Percentiles rank a stretch among this genome's conserved stretches.
These are phyloP conservation scores for Xylariales sp. DNA, from an alignment of 2,329 filamentous ascomycete species.

Conservation along the genomic window DNA sequence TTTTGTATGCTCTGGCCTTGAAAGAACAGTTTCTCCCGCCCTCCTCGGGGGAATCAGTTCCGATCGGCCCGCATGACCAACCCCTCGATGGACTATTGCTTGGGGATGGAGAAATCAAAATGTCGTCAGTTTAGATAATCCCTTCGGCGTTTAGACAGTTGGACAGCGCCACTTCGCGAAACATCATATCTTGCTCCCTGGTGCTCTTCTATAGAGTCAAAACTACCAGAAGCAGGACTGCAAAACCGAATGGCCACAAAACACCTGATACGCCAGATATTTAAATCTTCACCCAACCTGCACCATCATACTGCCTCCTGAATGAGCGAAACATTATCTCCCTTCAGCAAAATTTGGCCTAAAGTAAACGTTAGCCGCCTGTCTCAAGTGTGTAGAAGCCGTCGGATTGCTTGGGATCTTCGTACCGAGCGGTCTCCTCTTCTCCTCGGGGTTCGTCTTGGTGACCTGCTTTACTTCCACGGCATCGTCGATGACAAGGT, in stretches of 20 bases:
- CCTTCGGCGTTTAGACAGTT: constrained; percentile 3
- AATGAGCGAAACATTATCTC: constrained; percentile 63
- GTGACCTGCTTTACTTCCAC: constrained; percentile 84
- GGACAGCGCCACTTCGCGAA: background rate
- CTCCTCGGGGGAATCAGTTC: constrained; percentile 59
- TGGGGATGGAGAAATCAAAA: constrained; percentile 60
- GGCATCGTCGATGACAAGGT: constrained; percentile 92
- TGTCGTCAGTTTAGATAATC: constrained; percentile 22
- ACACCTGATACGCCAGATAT: no score
- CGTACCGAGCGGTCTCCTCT: constrained; percentile 73
- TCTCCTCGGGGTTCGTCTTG: constrained; percentile 73
- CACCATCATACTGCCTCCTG: constrained; percentile 38
- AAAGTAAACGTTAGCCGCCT: constrained; percentile 14
- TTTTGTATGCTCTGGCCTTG: constrained; percentile 74
- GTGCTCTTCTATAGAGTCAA: no score
- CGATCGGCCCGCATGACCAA: constrained; percentile 73
- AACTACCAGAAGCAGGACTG: no score
- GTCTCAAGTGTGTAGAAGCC: background rate
- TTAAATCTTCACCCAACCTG: no score
- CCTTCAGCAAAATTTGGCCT: constrained; percentile 65
- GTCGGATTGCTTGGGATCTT: background rate
- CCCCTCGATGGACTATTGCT: constrained; percentile 73
- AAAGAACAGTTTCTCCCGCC: constrained; percentile 73
- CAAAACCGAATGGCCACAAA: no score
- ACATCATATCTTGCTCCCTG: background rate